phyloP scores from a whole-genome alignment of 306 rosid species.

The Medicago lupulina region DNA sequence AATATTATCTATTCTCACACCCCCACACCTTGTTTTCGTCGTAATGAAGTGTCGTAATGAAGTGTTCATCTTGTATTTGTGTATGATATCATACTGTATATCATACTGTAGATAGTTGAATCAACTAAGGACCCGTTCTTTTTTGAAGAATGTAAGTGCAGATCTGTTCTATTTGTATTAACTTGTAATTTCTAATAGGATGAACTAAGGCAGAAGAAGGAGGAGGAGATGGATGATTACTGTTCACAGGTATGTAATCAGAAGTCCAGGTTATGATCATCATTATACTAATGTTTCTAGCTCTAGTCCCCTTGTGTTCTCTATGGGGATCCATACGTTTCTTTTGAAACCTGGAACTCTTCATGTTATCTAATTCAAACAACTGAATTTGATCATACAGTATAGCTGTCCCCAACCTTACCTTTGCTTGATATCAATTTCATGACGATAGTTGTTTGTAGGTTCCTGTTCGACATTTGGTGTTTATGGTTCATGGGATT shows the following conservation, averaged over 20 bases:
- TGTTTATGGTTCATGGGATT: conserved; percentile 99
- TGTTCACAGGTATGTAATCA: conserved; percentile 76
- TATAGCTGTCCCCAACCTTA: background rate
- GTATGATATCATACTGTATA: conserved; percentile 32
- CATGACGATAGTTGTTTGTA: conserved; percentile 45
- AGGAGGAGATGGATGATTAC: conserved; percentile 96
- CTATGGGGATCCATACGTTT: conserved; percentile 11
- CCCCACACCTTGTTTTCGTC: conserved; percentile 7
- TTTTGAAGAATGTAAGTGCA: conserved; percentile 27
- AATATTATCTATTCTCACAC: background rate
- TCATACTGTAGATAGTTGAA: conserved; percentile 32
- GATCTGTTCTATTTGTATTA: conserved; percentile 37
- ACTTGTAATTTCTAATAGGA: conserved; percentile 56
- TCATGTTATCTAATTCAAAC: conserved; percentile 11
- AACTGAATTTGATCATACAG: conserved; percentile 32
- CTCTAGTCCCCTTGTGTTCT: conserved; percentile 8
- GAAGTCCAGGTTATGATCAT: conserved; percentile 33
- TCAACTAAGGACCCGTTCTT: conserved; percentile 2
- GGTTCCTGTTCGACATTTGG: conserved; percentile 98
- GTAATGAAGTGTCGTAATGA: background rate
- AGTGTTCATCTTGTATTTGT: conserved; percentile 13
- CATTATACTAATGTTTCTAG: conserved; percentile 29
- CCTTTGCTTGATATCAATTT: conserved; percentile 36
- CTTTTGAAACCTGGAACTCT: conserved; percentile 32
- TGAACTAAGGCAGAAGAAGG: conserved; percentile 89